Base-by-base conservation (phyloP, 2,329 filamentous ascomycete species). In the Ophiostoma sp. region DNA sequence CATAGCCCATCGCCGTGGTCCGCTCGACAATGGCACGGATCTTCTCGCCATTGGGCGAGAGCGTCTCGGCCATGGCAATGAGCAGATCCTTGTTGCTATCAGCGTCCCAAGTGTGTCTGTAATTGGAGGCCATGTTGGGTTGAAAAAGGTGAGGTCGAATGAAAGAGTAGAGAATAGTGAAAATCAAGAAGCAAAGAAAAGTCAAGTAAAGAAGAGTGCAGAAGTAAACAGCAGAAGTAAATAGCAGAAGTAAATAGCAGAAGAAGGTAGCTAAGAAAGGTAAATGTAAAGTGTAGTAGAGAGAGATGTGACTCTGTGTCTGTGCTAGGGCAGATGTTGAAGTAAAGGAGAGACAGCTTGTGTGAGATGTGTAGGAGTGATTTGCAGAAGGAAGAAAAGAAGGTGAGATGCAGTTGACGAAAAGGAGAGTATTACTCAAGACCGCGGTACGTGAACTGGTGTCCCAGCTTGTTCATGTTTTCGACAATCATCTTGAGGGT, bases 71-170 rank as follows among this genome's bases (percentile, higher is more conserved):
- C 9, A 80, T 75, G 31, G 76, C 77, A 15, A 76, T 74, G 8
- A 81, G 77, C 0, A 82, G 77, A 52, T 80, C 79, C 9, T 78
- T 76, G 39, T 81, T 76, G 3, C 78, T 77, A 0, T 78, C 76
- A 3, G 75, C 74, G 7, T 79, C 77, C 79, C 79, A 80, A 1
- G 69, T 70, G 42, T 77, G 75, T 45, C 69, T 72, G 36, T 57
- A 66, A 31, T 7, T 19, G 12, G 42, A 48, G 8, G 74, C 57
- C 72, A 75, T 75, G 9, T 9, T 63, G 55, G 25, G 19, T 12
- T 33, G 8, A n/a, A n/a, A 8, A 33, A 33, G 28, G 25, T 28
- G 25, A 55, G 9, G 22, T 55, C 17, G 22, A 22, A 7, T 3
- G 7, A 3, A 22, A 31, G 39, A 19, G 22, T 45, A 33, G 42